Base-by-base conservation (phyloP, 805 yeast genomes). In the Candida gorgasii region DNA sequence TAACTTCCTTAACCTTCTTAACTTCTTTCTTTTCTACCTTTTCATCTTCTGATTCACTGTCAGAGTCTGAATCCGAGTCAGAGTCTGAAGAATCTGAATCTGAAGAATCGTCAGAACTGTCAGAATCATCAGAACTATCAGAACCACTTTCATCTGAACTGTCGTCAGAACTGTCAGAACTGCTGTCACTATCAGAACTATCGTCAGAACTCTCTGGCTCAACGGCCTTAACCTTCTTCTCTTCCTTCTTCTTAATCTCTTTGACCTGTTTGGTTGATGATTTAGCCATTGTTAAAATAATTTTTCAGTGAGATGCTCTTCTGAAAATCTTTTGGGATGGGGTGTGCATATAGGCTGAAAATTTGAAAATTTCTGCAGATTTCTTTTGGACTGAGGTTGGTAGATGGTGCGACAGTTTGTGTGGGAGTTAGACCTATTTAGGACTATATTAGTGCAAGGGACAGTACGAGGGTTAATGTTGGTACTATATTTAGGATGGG, bases 281-380 rank as follows among this genome's bases (percentile, higher is more conserved):
- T 55, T 69, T 69, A 50, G 70, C 75, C 75, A 69, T 69, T 54
- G 32, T 28, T 22, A 11, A 16, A 28, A 30, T 28, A 41, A 29
- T 42, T 44, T 38, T 38, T 42, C 27, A 27, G 8, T 22, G 44
- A 35, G 44, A 41, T 41, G 44, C 40, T 36, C 44, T 41, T 33
- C 43, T 20, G 16, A 23, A 36, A 36, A 36, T 26, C 5, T 39
- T 27, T 36, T 7, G 26, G 27, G 23, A 23, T 8, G 23, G 22
- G 39, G 30, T 23, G 30, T 24, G 39, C 16, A 36, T 27, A 26
- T 36, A 36, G 24, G 22, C 9, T 17, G 23, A 36, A 27, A 36
- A 22, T 34, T 34, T 34, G n/a, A n/a, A n/a, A n/a, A n/a, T n/a
- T n/a, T n/a, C n/a, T n/a, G n/a, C n/a, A n/a, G n/a, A n/a, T n/a